A percentile compares a stretch with the other conserved stretches of the same genome.
Evolutionary conservation across 1,139 yeast genomes (phyloP).

Genomic region (Zhuliangozyma parablackwelliae): DNA sequence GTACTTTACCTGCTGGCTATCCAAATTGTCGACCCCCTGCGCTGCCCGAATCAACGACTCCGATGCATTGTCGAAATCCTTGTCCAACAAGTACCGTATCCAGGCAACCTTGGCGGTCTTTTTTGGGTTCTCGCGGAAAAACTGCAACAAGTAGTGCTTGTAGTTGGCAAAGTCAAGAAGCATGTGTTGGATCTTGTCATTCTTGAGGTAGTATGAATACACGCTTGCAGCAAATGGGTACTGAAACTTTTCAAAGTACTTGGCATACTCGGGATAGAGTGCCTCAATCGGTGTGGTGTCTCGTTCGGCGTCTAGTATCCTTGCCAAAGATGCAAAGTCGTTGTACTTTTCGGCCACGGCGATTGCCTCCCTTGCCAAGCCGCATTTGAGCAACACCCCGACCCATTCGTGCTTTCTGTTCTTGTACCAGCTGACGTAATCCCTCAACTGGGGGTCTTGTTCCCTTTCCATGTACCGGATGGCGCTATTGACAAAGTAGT

Average conservation of each 20-base stretch:
- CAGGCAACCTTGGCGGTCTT: constrained; percentile 62
- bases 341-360: constrained; percentile 62
- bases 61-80: constrained; percentile 49
- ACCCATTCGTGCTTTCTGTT: constrained; percentile 47
- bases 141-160: constrained; percentile 46
- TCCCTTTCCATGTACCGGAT: constrained; percentile 28
- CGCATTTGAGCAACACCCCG: constrained; percentile 42
- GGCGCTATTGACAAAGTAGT: constrained; percentile 35
- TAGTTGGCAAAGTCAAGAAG: constrained; percentile 57
- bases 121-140: constrained; percentile 43
- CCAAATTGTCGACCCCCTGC: constrained; percentile 36
- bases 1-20: constrained; percentile 52
- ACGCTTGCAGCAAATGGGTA: constrained; percentile 66
- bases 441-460: constrained; percentile 15
- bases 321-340: constrained; percentile 65
- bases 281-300: constrained; percentile 17
- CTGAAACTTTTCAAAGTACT: constrained; percentile 59
- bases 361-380: constrained; percentile 50
- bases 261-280: constrained; percentile 34
- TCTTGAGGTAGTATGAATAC: constrained; percentile 54
- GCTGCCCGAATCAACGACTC: constrained; percentile 40
- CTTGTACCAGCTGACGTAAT: constrained; percentile 35
- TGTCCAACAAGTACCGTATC: constrained; percentile 61
- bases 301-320: constrained; percentile 53
- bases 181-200: constrained; percentile 51